Evolutionary conservation across 2,329 filamentous ascomycete species (phyloP), one percentile per base, ranked within the genome.

Genomic region (Fusarium sp.): DNA sequence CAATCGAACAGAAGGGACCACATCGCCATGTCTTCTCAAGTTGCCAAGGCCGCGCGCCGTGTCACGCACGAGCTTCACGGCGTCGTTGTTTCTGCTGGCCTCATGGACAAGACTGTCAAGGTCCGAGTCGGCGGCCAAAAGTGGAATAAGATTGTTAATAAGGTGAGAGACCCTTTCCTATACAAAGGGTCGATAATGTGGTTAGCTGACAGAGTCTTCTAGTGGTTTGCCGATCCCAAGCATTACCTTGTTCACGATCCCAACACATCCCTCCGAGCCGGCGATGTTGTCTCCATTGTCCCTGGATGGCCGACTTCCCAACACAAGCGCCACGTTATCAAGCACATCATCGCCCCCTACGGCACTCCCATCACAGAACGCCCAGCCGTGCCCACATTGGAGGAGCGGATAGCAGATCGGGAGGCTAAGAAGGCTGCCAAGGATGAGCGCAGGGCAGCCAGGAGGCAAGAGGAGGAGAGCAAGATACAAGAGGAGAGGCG

Each of bases 221-320:
- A 81, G 80, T 80, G 76, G 81, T 94, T 91, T 77, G 85, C 89
- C 73, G 81, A 85, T 43, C 86, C 87, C 21, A 82, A 85, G 67
- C 85, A 88, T 68, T 85, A 90, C 75, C 87, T 95, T 28, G 91
- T 94, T 36, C 91, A 93, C 81, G 92, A 96, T 78, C 92, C 92
- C 26, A 88, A 87, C 77, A 86, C 88, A 70, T 93, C 91, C 24
- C 85, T 94, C 36, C 85, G 89, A 58, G 85, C 86, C 49, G 92
- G 92, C 74, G 92, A 96, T 77, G 87, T 95, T 4, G 87, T 96
- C 26, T 85, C 88, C 65, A 91, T 95, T 71, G 82, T 83, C 9
- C 84, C 88, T 7, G 89, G 89, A 56, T 89, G 85, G 85, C 86
- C 87, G 51, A 87, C 86, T 8, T 88, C 87, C 39, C 88, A 88